A percentile compares a stretch with the other conserved stretches of the same genome.
phyloP scores from a whole-genome alignment of 106 monocot species.

The Iris macrosiphon region DNA sequence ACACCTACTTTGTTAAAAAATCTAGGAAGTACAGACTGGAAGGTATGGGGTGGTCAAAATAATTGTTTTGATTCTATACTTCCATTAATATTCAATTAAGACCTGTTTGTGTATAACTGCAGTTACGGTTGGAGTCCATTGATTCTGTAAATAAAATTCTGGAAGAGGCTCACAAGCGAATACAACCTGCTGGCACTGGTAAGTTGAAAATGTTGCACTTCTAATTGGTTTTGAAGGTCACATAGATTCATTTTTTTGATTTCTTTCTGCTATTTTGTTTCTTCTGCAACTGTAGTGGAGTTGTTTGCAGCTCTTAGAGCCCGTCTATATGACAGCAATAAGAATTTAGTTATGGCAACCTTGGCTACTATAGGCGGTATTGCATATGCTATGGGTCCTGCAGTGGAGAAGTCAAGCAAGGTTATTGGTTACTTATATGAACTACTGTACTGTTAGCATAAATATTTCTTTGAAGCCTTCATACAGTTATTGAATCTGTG shows the following conservation, averaged over 20 bases:
- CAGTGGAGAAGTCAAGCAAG: slow-evolving; percentile 99
- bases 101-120: background rate
- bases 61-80: background rate
- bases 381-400: slow-evolving; percentile 93
- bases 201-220: no score
- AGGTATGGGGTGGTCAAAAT: slow-evolving; percentile 37
- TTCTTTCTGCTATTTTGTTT: background rate
- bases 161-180: slow-evolving; percentile 92
- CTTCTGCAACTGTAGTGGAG: slow-evolving; percentile 38
- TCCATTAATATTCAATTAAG: background rate
- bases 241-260: no score
- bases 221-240: no score
- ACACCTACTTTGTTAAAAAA: slow-evolving; percentile 80
- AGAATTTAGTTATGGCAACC: slow-evolving; percentile 89
- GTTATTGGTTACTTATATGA: no score
- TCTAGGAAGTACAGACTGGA: slow-evolving; percentile 89
- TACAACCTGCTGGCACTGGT: slow-evolving; percentile 91
- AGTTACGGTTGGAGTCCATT: slow-evolving; percentile 90
- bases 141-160: slow-evolving; percentile 86
- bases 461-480: background rate
- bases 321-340: slow-evolving; percentile 89
- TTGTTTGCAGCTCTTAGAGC: slow-evolving; percentile 70
- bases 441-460: no score
- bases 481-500: slow-evolving; percentile 2
- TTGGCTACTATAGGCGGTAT: slow-evolving; percentile 71